Evolutionary conservation across 176 grass and related monocot genomes (phyloP).

Genomic region (Microstegium vimineum): DNA sequence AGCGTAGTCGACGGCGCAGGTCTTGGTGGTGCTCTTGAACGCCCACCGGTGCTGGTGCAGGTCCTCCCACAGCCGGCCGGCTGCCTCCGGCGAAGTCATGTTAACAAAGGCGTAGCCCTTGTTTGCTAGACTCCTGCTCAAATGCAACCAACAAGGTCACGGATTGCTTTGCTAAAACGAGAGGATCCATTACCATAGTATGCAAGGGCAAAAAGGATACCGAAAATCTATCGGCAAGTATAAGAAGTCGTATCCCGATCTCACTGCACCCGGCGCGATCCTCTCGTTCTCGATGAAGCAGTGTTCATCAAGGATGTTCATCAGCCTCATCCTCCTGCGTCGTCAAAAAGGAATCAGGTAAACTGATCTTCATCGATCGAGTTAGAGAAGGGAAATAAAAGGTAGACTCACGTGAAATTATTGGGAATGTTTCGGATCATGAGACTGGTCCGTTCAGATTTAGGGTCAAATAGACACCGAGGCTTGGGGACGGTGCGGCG

Average conservation of each 20-base stretch:
- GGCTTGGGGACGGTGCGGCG: background rate
- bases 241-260: constrained; percentile 59
- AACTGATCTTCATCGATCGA: background rate
- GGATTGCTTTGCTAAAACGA: background rate
- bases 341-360: background rate
- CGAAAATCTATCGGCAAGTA: constrained; percentile 67
- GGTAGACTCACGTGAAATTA: constrained; percentile 31
- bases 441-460: background rate
- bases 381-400: background rate
- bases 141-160: background rate
- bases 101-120: constrained; percentile 73
- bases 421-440: constrained; percentile 68
- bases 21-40: constrained; percentile 23
- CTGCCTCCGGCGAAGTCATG: constrained; percentile 44
- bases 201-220: background rate
- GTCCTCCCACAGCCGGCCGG: constrained; percentile 10
- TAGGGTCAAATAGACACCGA: background rate
- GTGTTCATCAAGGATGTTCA: constrained; percentile 41
- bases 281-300: constrained; percentile 42
- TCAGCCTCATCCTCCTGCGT: constrained; percentile 29
- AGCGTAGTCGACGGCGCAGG: constrained; percentile 44
- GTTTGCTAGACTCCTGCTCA: constrained; percentile 36
- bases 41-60: constrained; percentile 40
- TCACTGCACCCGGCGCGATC: background rate
- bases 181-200: no score